Percentiles rank a stretch among this genome's conserved stretches.
Evolutionary conservation across 2,329 filamentous ascomycete species (phyloP).

Genomic region (Pezicula carpinea): DNA sequence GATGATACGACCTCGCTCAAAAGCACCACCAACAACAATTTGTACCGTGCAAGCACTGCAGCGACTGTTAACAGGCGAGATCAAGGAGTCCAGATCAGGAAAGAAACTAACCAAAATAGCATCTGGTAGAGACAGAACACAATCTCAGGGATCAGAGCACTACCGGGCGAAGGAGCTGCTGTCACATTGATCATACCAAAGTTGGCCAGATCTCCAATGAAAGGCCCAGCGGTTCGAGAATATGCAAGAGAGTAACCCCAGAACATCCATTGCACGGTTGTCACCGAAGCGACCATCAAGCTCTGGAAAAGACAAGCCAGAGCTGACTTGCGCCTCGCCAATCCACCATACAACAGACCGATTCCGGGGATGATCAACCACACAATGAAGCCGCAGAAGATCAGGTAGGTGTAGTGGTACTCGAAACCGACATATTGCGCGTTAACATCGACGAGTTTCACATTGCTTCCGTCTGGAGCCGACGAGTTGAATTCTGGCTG

Average conservation of each 20-base stretch:
- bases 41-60: constrained; percentile 49
- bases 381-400: constrained; percentile 55
- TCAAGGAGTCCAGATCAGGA: neutral
- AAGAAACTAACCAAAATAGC: constrained; percentile 46
- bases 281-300: constrained; percentile 51
- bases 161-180: constrained; percentile 55
- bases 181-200: constrained; percentile 58
- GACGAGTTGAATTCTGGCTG: constrained; percentile 21
- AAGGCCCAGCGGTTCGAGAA: constrained; percentile 52
- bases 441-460: constrained; percentile 43
- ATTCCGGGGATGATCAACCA: constrained; percentile 65
- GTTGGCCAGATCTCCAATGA: constrained; percentile 58
- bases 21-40: constrained; percentile 61
- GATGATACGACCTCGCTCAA: constrained; percentile 54
- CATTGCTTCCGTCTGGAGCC: constrained; percentile 48
- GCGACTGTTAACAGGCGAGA: neutral
- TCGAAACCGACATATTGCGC: constrained; percentile 53
- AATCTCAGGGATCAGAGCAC: constrained; percentile 54
- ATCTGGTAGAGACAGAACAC: constrained; percentile 63
- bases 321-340: constrained; percentile 58
- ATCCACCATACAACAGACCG: constrained; percentile 59
- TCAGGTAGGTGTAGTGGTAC: constrained; percentile 56
- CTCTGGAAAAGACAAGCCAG: constrained; percentile 59
- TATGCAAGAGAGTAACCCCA: constrained; percentile 63
- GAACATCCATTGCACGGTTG: constrained; percentile 55